A percentile compares a stretch with the other conserved stretches of the same genome.
phyloP scores from a whole-genome alignment of 169 alveolate genomes.

The Plasmodium gonderi region DNA sequence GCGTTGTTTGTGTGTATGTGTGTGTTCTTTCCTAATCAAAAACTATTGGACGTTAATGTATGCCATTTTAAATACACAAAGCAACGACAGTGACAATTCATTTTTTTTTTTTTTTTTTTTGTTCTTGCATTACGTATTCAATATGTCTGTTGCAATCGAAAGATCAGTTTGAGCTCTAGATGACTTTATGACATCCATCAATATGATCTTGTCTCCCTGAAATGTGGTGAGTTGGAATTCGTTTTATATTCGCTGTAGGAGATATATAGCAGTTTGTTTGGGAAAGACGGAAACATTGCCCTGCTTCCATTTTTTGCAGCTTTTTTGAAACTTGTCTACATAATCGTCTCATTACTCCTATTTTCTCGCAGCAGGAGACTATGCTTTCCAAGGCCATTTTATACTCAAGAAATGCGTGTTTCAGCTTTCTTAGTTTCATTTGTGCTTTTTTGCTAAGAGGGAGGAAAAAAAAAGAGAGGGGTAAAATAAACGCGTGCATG shows the following conservation, averaged over 20 bases:
- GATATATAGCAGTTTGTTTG: no score
- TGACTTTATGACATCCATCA: slow-evolving; percentile 64
- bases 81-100: no score
- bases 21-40: neutral
- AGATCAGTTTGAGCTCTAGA: slow-evolving; percentile 53
- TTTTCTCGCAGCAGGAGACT: slow-evolving; percentile 67
- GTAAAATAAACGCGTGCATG: neutral
- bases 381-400: slow-evolving; percentile 64
- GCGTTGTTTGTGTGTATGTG: no score
- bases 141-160: slow-evolving; percentile 59
- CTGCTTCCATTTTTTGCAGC: neutral
- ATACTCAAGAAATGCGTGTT: slow-evolving; percentile 49
- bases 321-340: neutral
- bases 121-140: slow-evolving; percentile 30
- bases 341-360: slow-evolving; percentile 25
- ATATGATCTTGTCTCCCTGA: slow-evolving; percentile 59
- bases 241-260: no score
- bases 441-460: slow-evolving; percentile 32
- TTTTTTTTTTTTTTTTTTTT: no score
- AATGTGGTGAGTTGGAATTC: neutral
- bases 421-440: slow-evolving; percentile 21
- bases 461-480: neutral
- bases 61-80: no score
- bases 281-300: no score
- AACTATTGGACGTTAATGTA: neutral